Base-by-base conservation (phyloP, 2,329 filamentous ascomycete species). In the Neoascochyta sp. region DNA sequence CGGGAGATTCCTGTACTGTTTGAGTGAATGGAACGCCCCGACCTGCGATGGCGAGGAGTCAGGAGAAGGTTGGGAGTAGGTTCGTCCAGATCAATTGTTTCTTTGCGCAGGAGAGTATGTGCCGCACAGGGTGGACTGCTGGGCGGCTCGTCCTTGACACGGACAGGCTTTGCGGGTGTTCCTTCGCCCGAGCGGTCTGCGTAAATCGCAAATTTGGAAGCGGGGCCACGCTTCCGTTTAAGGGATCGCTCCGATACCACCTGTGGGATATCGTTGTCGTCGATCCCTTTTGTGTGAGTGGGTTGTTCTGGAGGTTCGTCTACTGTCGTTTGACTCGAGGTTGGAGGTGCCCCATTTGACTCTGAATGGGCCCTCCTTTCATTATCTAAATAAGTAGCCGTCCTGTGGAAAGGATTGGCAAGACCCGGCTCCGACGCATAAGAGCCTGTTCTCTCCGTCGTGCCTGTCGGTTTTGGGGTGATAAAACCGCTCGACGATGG, bases 31-130 rank as follows among this genome's bases (percentile, higher is more conserved):
- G 27, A 33, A 10, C 28, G 23, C 4, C 16, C 22, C 14, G 37
- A 44, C 13, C 29, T 31, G 18, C 36, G 16, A n/a, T 42, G 40
- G 7, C 38, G 44, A 8, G 65, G 62, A 5, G 63, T 67, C 9
- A 43, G 33, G 9, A 57, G 41, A 9, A 59, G 38, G 15, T 39
- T 41, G 9, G 47, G 43, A 3, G 48, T 48, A 5, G 63, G 35
- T 10, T 59, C 58, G 36, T 71, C 68, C 3, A 72, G 54, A 43
- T 72, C 68, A 17, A 70, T 62, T 2, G 64, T 68, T 32, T 67
- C 61, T 6, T 49, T 62, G 7, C 59, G 57, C 4, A 54, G 26
- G 3, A 55, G 39, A 7, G 39, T 47, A 25, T 45, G 23, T 13
- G 29, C 18, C 18, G 24, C 24, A 18, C 34, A 15, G 3, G 43